phyloP scores from a whole-genome alignment of 148 eudicot genomes.

The Cornus controversa region DNA sequence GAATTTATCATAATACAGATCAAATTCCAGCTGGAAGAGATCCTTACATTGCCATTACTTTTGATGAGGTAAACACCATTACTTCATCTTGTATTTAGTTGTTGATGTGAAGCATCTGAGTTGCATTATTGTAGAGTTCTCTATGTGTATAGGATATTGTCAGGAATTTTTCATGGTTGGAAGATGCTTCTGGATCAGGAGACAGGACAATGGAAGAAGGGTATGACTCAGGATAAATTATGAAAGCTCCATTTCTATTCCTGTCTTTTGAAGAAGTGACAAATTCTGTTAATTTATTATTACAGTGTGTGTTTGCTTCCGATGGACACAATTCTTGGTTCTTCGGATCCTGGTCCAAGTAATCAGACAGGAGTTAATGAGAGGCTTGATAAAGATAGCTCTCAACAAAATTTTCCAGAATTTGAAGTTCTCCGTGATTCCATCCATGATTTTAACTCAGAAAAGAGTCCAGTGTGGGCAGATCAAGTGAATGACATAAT shows the following conservation, averaged over 20 bases:
- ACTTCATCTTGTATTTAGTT: not conserved
- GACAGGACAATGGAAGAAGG: slow-evolving; percentile 42
- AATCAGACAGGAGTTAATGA: slow-evolving; percentile 13
- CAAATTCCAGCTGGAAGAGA: slow-evolving; percentile 51
- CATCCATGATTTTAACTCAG: slow-evolving; percentile 12
- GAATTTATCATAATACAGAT: slow-evolving; percentile 31
- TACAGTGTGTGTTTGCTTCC: slow-evolving; percentile 34
- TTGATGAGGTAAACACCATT: slow-evolving; percentile 59
- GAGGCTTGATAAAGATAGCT: slow-evolving; percentile 19
- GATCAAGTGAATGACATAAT: slow-evolving; percentile 18
- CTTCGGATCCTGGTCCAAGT: slow-evolving; percentile 20
- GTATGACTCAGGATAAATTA: slow-evolving; percentile 32
- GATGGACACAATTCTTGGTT: slow-evolving; percentile 8
- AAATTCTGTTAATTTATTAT: slow-evolving; percentile 1
- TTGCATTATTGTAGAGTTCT: not conserved
- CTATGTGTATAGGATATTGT: slow-evolving; percentile 20
- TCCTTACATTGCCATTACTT: slow-evolving; percentile 59
- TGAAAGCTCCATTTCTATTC: not conserved
- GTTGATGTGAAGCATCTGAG: not conserved
- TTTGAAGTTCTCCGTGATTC: slow-evolving; percentile 54
- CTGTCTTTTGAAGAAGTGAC: not conserved
- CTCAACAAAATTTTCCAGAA: slow-evolving; percentile 26
- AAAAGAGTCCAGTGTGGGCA: slow-evolving; percentile 21
- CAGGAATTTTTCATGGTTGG: slow-evolving; percentile 10
- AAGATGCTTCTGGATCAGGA: slow-evolving; percentile 21